These are phyloP conservation scores for Eustoma russellianum DNA, from an alignment of 257 asterid genomes.

Conservation along the genomic window DNA sequence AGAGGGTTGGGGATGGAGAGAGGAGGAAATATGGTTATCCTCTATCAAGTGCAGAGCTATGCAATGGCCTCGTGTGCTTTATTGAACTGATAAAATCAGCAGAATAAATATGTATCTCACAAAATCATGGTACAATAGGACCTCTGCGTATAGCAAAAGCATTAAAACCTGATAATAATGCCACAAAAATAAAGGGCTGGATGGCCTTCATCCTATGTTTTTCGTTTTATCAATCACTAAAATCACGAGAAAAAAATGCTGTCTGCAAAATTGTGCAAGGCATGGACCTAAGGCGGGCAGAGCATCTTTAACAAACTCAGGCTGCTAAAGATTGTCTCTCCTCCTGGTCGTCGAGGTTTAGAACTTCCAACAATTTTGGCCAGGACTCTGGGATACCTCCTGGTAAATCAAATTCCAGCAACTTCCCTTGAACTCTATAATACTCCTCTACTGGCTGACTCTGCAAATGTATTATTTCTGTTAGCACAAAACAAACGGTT, in stretches of 20 bases:
- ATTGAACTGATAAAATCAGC: slow-evolving; percentile 7
- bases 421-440: slow-evolving; percentile 55
- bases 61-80: not conserved
- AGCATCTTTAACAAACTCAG: slow-evolving; percentile 19
- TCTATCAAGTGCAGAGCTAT: not conserved
- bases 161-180: slow-evolving; percentile 4
- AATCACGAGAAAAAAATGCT: slow-evolving; percentile 6
- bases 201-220: slow-evolving; percentile 11
- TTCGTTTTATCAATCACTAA: slow-evolving; percentile 19
- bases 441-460: slow-evolving; percentile 89
- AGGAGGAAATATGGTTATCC: too few relatives aligned
- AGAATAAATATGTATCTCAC: not conserved
- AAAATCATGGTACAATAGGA: slow-evolving; percentile 27
- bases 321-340: slow-evolving; percentile 60
- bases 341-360: slow-evolving; percentile 74
- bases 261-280: slow-evolving; percentile 43
- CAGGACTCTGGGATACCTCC: slow-evolving; percentile 91
- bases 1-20: too few relatives aligned
- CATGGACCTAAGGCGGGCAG: slow-evolving; percentile 19
- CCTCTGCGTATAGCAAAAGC: slow-evolving; percentile 8
- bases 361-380: slow-evolving; percentile 87
- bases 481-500: not conserved
- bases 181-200: slow-evolving; percentile 19
- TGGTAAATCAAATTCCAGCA: slow-evolving; percentile 75
- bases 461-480: slow-evolving; percentile 22